Percentiles rank a stretch among this genome's conserved stretches.
Evolutionary conservation across 345 rosid genomes (phyloP).

Genomic region (Erucastrum elatum): DNA sequence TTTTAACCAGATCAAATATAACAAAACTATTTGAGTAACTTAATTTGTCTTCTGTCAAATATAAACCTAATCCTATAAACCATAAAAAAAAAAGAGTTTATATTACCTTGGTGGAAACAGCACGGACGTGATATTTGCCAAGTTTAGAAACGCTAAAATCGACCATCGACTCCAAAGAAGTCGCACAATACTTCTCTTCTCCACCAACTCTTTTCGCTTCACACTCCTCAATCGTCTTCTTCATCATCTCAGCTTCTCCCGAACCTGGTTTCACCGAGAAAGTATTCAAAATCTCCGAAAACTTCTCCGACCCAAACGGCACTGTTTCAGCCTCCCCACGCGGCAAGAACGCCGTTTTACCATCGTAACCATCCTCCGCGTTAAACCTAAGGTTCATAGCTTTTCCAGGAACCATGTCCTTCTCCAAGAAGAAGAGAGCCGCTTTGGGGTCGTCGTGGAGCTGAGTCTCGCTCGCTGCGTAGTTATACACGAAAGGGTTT

Average conservation of each 20-base stretch:
- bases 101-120: conserved; percentile 59
- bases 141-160: conserved; percentile 68
- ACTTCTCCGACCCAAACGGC: conserved; percentile 63
- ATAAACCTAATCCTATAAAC: not conserved
- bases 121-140: conserved; percentile 49
- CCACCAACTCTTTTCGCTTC: conserved; percentile 61
- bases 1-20: not conserved
- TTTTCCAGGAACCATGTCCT: conserved; percentile 58
- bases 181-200: conserved; percentile 77
- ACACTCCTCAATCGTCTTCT: conserved; percentile 65
- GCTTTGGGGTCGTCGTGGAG: conserved; percentile 55
- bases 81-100: not conserved
- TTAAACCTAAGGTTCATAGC: conserved; percentile 59
- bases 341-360: conserved; percentile 56
- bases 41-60: not conserved
- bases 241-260: conserved; percentile 60
- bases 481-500: conserved; percentile 21
- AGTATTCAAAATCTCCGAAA: conserved; percentile 50
- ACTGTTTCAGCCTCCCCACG: conserved; percentile 56
- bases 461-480: conserved; percentile 71
- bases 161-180: conserved; percentile 80
- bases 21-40: too few relatives aligned
- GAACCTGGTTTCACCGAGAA: conserved; percentile 64
- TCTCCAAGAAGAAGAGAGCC: conserved; percentile 86
- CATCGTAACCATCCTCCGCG: conserved; percentile 42